Evolutionary conservation across 1,139 yeast genomes (phyloP), one percentile per base, ranked within the genome.

Genomic region (Lodderomyces metapsilosis): DNA sequence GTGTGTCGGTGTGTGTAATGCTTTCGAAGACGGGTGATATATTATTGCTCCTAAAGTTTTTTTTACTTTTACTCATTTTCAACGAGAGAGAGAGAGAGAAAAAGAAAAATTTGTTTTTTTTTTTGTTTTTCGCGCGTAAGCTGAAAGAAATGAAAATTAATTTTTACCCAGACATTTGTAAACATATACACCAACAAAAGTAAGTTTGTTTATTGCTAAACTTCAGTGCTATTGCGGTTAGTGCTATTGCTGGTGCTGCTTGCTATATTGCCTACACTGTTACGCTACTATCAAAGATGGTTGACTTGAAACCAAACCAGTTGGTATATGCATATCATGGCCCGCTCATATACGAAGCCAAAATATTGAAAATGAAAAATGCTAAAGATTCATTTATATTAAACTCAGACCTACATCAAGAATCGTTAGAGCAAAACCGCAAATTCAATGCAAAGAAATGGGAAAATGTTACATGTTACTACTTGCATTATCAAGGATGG

Each of bases 401-500:
- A 16, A 49, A 47, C 21, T 40, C 34, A 18, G 52, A 49, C 10
- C 30, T 30, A 18, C 43, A 46, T 20, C 33, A 38, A 18, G 53
- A 49, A 35, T 33, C 51, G 11, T 38, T 41, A 9, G 45, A 44
- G 18, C 38, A 38, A 17, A 46, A 49, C 33, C 47, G 46, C 5
- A 43, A 46, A 34, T 49, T 45, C 37, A 46, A 45, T 25, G 25
- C 28, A 1, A 10, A 35, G 5, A 49, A 46, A 38, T 44, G 51
- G 50, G 41, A 43, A 24, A 39, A 39, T 32, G 10, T 15, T 5
- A 39, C 44, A 9, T 41, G 45, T 43, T 91, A 80, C 61, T 82
- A 71, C 50, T 79, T 92, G 8, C 98, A 92, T 58, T 92, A 92
- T 63, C 87, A 84, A 54, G 98, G 98, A 2, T 92, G 98, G 98